Conservation (phyloP, 75 land plant species). For the Sequoiadendron giganteum region DNA sequence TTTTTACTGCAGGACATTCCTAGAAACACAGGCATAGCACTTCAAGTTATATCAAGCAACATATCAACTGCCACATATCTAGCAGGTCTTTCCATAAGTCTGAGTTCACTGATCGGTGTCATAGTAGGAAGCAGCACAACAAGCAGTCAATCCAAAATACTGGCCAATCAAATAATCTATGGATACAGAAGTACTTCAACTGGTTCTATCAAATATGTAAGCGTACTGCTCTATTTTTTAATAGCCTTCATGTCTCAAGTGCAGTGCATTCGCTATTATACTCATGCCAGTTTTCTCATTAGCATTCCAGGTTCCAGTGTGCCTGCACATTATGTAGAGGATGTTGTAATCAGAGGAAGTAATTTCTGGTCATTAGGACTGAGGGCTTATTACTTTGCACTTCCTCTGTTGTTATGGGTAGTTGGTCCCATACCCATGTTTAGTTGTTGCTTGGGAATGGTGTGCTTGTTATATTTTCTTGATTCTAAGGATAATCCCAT, state of each 20-base stretch:
- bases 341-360: constrained; percentile 57
- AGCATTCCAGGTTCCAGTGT: constrained; percentile 35
- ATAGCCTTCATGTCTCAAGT: constrained; percentile 70
- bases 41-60: constrained; percentile 54
- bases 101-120: constrained; percentile 70
- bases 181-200: constrained; percentile 12
- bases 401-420: constrained; percentile 83
- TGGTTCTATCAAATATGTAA: constrained; percentile 32
- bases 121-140: constrained; percentile 33
- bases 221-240: constrained; percentile 66
- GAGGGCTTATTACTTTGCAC: constrained; percentile 76
- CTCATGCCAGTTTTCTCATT: constrained; percentile 70
- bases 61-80: constrained; percentile 67
- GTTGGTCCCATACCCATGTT: constrained; percentile 89
- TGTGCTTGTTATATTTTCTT: constrained; percentile 50
- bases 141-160: background rate
- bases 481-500: constrained; percentile 42
- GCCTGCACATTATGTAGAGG: constrained; percentile 48
- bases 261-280: constrained; percentile 72
- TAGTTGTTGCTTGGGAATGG: constrained; percentile 32
- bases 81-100: constrained; percentile 55
- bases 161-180: constrained; percentile 1
- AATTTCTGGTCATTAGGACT: constrained; percentile 79
- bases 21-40: constrained; percentile 31
- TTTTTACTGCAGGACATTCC: constrained; percentile 32